Base-by-base conservation (phyloP, 1,284 basidiomycete species). In the Rhodofomes roseus region DNA sequence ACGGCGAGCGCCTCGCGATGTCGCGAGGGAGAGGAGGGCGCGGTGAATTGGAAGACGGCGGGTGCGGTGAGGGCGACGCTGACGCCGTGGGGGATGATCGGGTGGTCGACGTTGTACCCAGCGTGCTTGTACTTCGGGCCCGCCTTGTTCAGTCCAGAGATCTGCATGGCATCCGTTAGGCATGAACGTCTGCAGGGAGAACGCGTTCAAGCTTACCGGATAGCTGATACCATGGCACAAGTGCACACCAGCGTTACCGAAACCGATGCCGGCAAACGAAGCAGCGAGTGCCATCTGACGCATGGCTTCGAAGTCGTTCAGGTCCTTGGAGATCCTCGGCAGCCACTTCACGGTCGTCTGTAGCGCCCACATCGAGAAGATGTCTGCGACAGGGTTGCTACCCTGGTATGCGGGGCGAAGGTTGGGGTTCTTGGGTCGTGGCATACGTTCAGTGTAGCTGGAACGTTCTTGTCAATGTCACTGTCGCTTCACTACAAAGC, bases 341-440 rank as follows among this genome's bases (percentile, higher is more conserved):
- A 98, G 83, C 71, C 95, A 90, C 73, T 95, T 88, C 62, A 98
- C 89, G 0, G 95, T 94, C 34, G 95, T 92, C 71, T 89, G 85
- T 60, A 98, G 78, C 4, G 96, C 96, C 96, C 96, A 98, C 63
- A 92, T 80, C 6, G 94, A 95, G 77, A 98, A 98, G 57, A 98
- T 93, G 71, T 98, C 96, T 5, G 94, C 92, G 43, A 97, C 93
- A 5, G 96, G 96, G 75, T 98, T 98, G 66, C 92, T 91, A 53
- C 96, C 96, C 76, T 98, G 96, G 71, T 98, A 98, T 8, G 96
- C 93, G 23, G 93, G 96, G 52, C 96, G 83, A 56, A 94, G 78
- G 53, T 95, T 88, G 2, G 96, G 96, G 76, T 98, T 97, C 16
- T 84, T 70, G 0, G 96, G 96, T 37, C 96, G 85, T 16, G 95